Conservation (phyloP, 2,329 filamentous ascomycete genomes). For the Monosporascus sp. region DNA sequence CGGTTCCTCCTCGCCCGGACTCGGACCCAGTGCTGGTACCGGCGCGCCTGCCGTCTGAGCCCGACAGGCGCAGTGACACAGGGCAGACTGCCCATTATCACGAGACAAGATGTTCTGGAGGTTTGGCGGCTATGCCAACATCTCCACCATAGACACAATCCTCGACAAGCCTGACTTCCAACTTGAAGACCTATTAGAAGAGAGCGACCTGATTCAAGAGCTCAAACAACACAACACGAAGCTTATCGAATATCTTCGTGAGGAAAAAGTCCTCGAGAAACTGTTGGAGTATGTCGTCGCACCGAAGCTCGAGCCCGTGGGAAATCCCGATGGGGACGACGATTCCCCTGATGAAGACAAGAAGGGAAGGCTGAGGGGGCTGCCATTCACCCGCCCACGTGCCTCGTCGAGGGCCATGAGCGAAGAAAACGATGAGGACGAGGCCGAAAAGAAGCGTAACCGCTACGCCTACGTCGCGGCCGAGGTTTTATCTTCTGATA, state of each 20-base stretch:
- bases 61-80: slow-evolving; percentile 17
- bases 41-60: not conserved
- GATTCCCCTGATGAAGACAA: slow-evolving; percentile 38
- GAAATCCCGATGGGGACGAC: slow-evolving; percentile 40
- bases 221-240: slow-evolving; percentile 97
- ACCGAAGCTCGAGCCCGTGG: slow-evolving; percentile 57
- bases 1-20: not conserved
- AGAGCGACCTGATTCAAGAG: slow-evolving; percentile 94
- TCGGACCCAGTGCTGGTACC: slow-evolving; percentile 10
- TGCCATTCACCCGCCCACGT: slow-evolving; percentile 46
- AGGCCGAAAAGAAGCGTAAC: slow-evolving; percentile 83
- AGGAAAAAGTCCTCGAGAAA: slow-evolving; percentile 76
- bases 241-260: slow-evolving; percentile 90
- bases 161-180: slow-evolving; percentile 96
- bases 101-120: slow-evolving; percentile 92
- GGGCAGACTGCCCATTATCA: slow-evolving; percentile 10
- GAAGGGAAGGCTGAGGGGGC: slow-evolving; percentile 32
- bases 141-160: slow-evolving; percentile 92
- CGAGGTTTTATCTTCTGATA: slow-evolving; percentile 90
- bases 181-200: slow-evolving; percentile 91
- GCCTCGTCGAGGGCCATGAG: slow-evolving; percentile 48
- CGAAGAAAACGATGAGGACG: slow-evolving; percentile 55
- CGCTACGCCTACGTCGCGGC: slow-evolving; percentile 91
- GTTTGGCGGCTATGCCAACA: slow-evolving; percentile 97
- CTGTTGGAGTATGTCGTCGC: slow-evolving; percentile 90